Percentiles rank a stretch among this genome's conserved stretches.
Conservation (phyloP, 2,329 filamentous ascomycete species). For the Periconia sp. region DNA sequence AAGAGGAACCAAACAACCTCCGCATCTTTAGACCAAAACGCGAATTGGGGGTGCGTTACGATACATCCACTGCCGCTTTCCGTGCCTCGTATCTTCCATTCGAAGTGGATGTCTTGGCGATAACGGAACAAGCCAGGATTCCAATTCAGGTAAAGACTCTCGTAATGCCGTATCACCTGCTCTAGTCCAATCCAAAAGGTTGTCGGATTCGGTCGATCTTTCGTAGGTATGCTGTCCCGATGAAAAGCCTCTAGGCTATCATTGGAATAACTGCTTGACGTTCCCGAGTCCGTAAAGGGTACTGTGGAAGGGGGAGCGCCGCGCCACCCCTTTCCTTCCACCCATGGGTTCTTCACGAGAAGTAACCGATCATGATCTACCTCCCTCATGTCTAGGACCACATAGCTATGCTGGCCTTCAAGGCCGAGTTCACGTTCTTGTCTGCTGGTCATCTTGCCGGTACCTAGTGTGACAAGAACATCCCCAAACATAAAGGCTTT, state of each 20-base stretch:
- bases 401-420: constrained; percentile 92
- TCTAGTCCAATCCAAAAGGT: constrained; percentile 94
- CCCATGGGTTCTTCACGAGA: constrained; percentile 96
- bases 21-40: constrained; percentile 58
- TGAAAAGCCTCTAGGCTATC: constrained; percentile 27
- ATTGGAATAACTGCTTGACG: constrained; percentile 19
- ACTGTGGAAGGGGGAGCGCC: constrained; percentile 49
- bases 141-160: constrained; percentile 97
- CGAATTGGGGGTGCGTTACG: constrained; percentile 68
- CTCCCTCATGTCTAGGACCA: constrained; percentile 79
- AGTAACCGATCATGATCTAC: constrained; percentile 68
- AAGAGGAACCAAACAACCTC: constrained; percentile 83
- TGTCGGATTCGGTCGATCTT: constrained; percentile 62
- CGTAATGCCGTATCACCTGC: constrained; percentile 87
- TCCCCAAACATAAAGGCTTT: constrained; percentile 77
- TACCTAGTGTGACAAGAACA: constrained; percentile 88
- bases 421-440: constrained; percentile 84
- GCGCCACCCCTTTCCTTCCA: constrained; percentile 77
- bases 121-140: constrained; percentile 82
- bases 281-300: constrained; percentile 21
- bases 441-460: constrained; percentile 76
- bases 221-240: constrained; percentile 33
- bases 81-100: constrained; percentile 69
- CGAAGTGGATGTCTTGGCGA: constrained; percentile 88
- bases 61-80: constrained; percentile 74